Percentiles rank a stretch among this genome's conserved stretches.
Conservation (phyloP, 2,329 filamentous ascomycete species). For the Hypoxylon sp. region DNA sequence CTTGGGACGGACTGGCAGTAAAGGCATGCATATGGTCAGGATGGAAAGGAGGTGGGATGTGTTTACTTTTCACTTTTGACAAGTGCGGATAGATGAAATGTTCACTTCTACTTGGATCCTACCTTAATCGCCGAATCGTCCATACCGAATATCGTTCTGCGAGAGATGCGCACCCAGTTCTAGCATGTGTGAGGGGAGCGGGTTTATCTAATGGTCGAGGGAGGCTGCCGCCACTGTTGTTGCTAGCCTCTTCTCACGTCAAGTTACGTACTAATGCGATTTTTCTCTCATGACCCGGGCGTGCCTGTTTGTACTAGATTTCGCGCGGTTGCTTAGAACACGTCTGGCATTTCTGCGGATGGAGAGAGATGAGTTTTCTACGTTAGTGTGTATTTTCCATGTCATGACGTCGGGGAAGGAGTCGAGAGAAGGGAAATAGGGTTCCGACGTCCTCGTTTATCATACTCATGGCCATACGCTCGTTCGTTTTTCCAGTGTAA, state of each 20-base stretch:
- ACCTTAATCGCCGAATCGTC: conserved; percentile 36
- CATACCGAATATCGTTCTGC: conserved; percentile 42
- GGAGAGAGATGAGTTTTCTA: conserved; percentile 31
- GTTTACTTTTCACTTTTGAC: conserved; percentile 49
- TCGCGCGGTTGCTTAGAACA: conserved; percentile 44
- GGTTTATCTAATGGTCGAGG: conserved; percentile 42
- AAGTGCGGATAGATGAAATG: conserved; percentile 52
- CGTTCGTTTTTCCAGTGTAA: conserved; percentile 35
- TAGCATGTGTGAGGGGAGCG: conserved; percentile 40
- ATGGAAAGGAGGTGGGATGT: conserved; percentile 47
- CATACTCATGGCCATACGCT: conserved; percentile 26
- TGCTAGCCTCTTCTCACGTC: conserved; percentile 23
- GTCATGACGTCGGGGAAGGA: conserved; percentile 16
- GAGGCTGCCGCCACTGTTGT: conserved; percentile 5
- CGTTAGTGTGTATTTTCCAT: conserved; percentile 44
- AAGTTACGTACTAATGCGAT: conserved; percentile 48
- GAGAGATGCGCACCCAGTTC: conserved; percentile 35
- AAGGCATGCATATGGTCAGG: conserved; percentile 50
- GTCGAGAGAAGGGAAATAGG: conserved; percentile 25
- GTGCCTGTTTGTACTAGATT: conserved; percentile 52
- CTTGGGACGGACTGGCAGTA: conserved; percentile 49
- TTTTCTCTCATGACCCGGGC: conserved; percentile 46
- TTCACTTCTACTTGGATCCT: conserved; percentile 50
- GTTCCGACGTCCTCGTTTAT: conserved; percentile 22
- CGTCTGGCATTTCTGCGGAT: conserved; percentile 46